Conservation (phyloP, 768 basidiomycete genomes). For the Russula foetens region DNA sequence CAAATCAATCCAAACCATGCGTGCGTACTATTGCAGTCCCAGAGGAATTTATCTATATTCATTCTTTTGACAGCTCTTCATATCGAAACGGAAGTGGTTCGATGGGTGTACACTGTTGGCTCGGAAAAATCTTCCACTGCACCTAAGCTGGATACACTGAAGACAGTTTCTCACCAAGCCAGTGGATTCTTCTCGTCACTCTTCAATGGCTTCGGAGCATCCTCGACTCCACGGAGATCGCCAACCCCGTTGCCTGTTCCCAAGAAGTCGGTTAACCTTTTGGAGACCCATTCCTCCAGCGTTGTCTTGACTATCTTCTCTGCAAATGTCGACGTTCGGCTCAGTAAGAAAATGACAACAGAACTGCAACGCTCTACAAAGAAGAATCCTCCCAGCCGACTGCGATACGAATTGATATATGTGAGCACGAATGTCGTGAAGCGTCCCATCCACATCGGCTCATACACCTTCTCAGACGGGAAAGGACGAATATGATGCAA, state of each 20-base stretch:
- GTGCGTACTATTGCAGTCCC: constrained; percentile 33
- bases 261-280: constrained; percentile 23
- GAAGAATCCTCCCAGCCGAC: constrained; percentile 76
- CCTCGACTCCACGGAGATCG: constrained; percentile 26
- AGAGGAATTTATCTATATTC: background rate
- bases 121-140: constrained; percentile 44
- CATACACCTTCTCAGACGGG: constrained; percentile 46
- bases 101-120: constrained; percentile 64
- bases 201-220: constrained; percentile 29
- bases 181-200: constrained; percentile 34
- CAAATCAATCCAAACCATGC: constrained; percentile 49
- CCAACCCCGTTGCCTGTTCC: constrained; percentile 28
- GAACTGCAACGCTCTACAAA: constrained; percentile 90
- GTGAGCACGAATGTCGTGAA: constrained; percentile 32
- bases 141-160: background rate
- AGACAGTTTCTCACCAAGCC: constrained; percentile 19
- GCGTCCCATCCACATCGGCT: background rate
- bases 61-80: constrained; percentile 45
- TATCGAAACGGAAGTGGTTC: constrained; percentile 77
- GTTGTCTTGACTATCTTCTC: constrained; percentile 59
- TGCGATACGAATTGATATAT: constrained; percentile 82
- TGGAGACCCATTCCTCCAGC: constrained; percentile 39
- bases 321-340: constrained; percentile 53
- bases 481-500: constrained; percentile 72
- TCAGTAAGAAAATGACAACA: constrained; percentile 54